phyloP scores from a whole-genome alignment of 164 flowering plant species.

The Houttuynia cordata region DNA sequence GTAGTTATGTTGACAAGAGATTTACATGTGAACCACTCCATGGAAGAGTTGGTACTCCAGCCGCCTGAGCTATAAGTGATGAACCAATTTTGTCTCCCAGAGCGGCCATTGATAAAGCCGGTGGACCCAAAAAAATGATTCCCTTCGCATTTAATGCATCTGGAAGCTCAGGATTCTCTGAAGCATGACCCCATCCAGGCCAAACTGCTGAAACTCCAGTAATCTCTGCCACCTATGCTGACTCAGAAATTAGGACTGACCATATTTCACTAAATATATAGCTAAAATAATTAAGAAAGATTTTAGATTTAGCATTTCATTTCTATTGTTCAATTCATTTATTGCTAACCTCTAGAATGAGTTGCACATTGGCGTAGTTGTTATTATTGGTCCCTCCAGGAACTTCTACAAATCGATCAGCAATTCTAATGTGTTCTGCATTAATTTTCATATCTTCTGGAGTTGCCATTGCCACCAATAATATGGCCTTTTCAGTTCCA shows the following conservation, averaged over 20 bases:
- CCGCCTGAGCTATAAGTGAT: constrained; percentile 97
- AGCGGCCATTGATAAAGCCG: constrained; percentile 86
- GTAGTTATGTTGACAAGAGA: neutral
- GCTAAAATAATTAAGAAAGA: neutral
- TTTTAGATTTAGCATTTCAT: neutral
- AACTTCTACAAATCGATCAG: constrained; percentile 98
- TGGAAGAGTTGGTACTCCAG: constrained; percentile 96
- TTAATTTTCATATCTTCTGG: constrained; percentile 99
- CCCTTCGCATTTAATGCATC: constrained; percentile 81
- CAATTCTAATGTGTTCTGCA: constrained; percentile 97
- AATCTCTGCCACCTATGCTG: constrained; percentile 77
- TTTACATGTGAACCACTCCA: constrained; percentile 99
- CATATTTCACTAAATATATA: constrained; percentile 1
- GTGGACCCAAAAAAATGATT: constrained; percentile 93
- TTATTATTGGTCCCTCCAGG: constrained; percentile 99
- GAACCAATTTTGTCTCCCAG: constrained; percentile 99
- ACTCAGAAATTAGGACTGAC: constrained; percentile 9
- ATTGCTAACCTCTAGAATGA: constrained; percentile 82
- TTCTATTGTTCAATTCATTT: neutral
- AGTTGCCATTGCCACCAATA: constrained; percentile 97
- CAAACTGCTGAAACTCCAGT: constrained; percentile 97
- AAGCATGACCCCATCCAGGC: constrained; percentile 99
- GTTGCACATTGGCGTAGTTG: constrained; percentile 99
- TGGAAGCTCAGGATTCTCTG: constrained; percentile 97
- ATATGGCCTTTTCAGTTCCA: constrained; percentile 92